Conservation (phyloP, 371 early-diverging fungal species). For the Circinella minor region DNA sequence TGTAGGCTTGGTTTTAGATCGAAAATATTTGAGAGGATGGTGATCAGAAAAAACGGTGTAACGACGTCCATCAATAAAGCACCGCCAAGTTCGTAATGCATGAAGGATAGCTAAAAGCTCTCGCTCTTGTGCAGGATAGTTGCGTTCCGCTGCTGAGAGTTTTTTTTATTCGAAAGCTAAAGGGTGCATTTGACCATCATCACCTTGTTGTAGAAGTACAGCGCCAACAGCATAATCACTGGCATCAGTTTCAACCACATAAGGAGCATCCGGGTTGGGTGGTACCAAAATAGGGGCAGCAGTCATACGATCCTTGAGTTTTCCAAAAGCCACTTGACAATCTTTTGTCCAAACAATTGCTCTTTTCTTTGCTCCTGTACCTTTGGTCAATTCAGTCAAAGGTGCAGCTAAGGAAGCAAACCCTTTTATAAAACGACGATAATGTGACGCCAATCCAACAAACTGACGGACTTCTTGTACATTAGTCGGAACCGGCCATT, state of each 20-base stretch:
- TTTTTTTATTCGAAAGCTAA: constrained; percentile 41
- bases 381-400: constrained; percentile 39
- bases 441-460: constrained; percentile 35
- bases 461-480: constrained; percentile 40
- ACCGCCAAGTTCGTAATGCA: constrained; percentile 37
- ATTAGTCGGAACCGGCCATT: constrained; percentile 42
- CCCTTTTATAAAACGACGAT: constrained; percentile 35
- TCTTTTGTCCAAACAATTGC: constrained; percentile 23
- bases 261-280: constrained; percentile 30
- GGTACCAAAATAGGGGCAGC: constrained; percentile 26
- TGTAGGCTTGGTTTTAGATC: constrained; percentile 30
- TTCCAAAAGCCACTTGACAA: constrained; percentile 30
- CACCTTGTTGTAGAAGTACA: constrained; percentile 35
- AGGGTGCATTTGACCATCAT: constrained; percentile 24
- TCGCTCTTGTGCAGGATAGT: constrained; percentile 42
- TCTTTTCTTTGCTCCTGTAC: constrained; percentile 23
- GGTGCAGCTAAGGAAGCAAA: constrained; percentile 44
- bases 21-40: constrained; percentile 26
- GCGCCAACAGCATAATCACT: constrained; percentile 22
- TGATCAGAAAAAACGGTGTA: constrained; percentile 33
- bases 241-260: not conserved
- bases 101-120: constrained; percentile 40
- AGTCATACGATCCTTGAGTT: constrained; percentile 16
- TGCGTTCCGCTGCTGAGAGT: constrained; percentile 27
- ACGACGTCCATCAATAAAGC: constrained; percentile 28